phyloP scores from a whole-genome alignment of 176 grass and related monocot genomes.

The Aegilops tauschii region DNA sequence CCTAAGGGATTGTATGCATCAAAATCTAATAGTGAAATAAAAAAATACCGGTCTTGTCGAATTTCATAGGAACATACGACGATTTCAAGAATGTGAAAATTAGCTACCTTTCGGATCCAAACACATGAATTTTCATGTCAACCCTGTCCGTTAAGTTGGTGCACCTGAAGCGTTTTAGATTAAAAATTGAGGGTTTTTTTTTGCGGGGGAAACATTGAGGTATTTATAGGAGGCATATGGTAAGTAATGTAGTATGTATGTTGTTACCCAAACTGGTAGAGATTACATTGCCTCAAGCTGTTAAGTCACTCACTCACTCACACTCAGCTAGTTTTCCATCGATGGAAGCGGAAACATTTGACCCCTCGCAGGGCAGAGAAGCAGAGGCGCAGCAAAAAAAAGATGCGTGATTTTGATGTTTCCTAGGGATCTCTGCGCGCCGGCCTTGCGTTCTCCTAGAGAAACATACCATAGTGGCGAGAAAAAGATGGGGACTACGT shows the following conservation, averaged over 20 bases:
- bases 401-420: conserved; percentile 37
- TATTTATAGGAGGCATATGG: neutral
- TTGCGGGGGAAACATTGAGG: no score
- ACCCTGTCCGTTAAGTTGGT: no score
- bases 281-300: conserved; percentile 26
- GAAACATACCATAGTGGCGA: conserved; percentile 51
- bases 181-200: no score
- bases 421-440: conserved; percentile 45
- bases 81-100: no score
- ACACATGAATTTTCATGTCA: no score
- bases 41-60: no score
- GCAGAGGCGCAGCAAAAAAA: conserved; percentile 25
- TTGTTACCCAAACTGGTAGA: conserved; percentile 31
- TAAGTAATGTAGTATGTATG: neutral
- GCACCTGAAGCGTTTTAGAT: no score
- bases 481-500: conserved; percentile 17
- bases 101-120: no score
- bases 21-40: no score
- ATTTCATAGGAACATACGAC: no score
- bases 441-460: conserved; percentile 37
- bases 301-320: conserved; percentile 24
- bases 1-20: no score
- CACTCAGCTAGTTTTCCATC: conserved; percentile 28
- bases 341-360: conserved; percentile 19
- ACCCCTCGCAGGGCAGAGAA: neutral